Conservation (phyloP, 495 filamentous ascomycete species). For the Penicillium bialowiezense region DNA sequence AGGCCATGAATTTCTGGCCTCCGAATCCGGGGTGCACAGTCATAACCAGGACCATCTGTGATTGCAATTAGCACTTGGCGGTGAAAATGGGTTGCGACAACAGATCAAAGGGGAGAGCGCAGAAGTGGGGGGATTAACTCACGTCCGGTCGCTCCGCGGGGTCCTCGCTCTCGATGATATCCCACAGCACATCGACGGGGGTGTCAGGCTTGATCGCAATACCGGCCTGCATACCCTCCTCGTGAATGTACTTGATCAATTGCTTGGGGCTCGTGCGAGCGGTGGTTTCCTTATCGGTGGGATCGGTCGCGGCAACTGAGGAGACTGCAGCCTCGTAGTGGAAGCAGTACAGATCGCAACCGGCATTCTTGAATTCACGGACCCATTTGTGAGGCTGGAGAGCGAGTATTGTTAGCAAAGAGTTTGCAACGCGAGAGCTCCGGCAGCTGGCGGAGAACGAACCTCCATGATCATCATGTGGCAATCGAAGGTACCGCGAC, state of each 20-base stretch:
- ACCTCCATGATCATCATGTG: conserved; percentile 99
- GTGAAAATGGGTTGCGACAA: not conserved
- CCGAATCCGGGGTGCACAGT: conserved; percentile 97
- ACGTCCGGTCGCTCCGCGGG: conserved; percentile 86
- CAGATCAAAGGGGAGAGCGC: not conserved
- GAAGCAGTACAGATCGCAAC: conserved; percentile 98
- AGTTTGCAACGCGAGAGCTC: not conserved
- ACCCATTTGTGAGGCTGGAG: conserved; percentile 94
- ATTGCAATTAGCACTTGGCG: not conserved
- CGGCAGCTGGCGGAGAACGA: conserved; percentile 4
- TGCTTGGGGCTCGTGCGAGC: conserved; percentile 73
- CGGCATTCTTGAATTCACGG: conserved; percentile 85
- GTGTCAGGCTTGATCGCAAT: conserved; percentile 96
- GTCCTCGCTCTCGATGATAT: conserved; percentile 70
- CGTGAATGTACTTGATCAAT: conserved; percentile 87
- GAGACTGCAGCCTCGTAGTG: conserved; percentile 95
- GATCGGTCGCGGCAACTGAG: conserved; percentile 78
- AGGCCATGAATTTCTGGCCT: conserved; percentile 97
- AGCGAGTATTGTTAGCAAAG: not conserved
- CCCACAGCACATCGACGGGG: conserved; percentile 83
- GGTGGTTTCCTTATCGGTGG: conserved; percentile 61
- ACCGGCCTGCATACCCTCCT: conserved; percentile 82
- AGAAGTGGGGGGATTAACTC: conserved; percentile 32
- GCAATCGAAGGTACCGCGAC: conserved; percentile 94
- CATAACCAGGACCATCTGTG: conserved; percentile 97